These are phyloP conservation scores for Saturnispora halmiae DNA, from an alignment of 805 yeast species.

Conservation along the genomic window DNA sequence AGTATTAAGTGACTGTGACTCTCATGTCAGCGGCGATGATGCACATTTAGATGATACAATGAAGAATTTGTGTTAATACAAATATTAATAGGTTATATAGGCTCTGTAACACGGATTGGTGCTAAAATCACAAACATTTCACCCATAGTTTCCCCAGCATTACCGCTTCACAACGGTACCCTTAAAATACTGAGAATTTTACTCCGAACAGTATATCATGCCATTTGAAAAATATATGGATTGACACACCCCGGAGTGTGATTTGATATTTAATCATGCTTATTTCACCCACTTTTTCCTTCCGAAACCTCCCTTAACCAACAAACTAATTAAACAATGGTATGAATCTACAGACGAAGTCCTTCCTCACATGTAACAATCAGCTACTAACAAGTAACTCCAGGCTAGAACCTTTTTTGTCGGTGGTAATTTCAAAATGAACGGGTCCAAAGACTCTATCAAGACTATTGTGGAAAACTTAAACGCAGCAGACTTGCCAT, in stretches of 20 bases:
- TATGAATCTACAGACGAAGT: no score
- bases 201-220: no score
- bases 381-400: not conserved
- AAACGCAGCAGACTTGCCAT: conserved; percentile 67
- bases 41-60: conserved; percentile 3
- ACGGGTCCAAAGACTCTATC: conserved; percentile 86
- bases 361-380: no score
- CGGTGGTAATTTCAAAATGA: conserved; percentile 99
- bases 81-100: not conserved
- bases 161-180: no score
- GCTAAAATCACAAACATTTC: no score
- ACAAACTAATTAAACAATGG: conserved; percentile 8
- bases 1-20: not conserved
- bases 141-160: no score
- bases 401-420: conserved; percentile 60
- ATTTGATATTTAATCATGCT: no score
- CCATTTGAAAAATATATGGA: no score
- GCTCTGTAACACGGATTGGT: no score
- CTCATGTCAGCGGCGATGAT: conserved; percentile 4
- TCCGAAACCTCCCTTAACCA: not conserved
- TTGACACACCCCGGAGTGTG: no score
- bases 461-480: conserved; percentile 73
- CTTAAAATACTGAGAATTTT: no score
- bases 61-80: conserved; percentile 3
- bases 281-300: conserved; percentile 1